Conservation (phyloP, 352 stramenopile species). For the Globisporangium solare region DNA sequence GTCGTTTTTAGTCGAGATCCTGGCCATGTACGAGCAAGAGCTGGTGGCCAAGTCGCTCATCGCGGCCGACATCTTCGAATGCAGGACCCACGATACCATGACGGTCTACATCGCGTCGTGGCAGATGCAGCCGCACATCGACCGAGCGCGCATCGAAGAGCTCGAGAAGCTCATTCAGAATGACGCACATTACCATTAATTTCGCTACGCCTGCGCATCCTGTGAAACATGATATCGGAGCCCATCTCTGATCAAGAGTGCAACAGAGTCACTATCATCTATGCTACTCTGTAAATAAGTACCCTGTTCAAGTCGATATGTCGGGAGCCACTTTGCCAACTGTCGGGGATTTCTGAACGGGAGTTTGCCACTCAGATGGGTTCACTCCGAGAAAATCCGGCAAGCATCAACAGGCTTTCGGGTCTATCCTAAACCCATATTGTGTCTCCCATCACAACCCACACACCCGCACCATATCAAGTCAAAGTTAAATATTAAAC, state of each 20-base stretch:
- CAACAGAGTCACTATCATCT: background rate
- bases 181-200: slow-evolving; percentile 44
- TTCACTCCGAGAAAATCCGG: slow-evolving; percentile 8
- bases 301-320: slow-evolving; percentile 5
- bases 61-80: slow-evolving; percentile 63
- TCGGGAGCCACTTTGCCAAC: background rate
- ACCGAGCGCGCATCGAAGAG: slow-evolving; percentile 57
- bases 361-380: slow-evolving; percentile 15
- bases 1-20: slow-evolving; percentile 48
- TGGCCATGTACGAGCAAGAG: slow-evolving; percentile 78
- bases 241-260: background rate
- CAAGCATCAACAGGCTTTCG: background rate
- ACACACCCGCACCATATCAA: background rate
- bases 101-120: slow-evolving; percentile 77
- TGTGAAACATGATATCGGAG: slow-evolving; percentile 1
- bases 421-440: background rate
- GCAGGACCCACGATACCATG: slow-evolving; percentile 56
- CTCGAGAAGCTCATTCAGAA: slow-evolving; percentile 59
- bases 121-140: slow-evolving; percentile 84
- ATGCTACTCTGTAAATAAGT: background rate
- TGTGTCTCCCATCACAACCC: background rate
- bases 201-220: background rate
- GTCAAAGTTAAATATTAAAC: background rate
- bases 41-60: slow-evolving; percentile 77
- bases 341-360: slow-evolving; percentile 1